phyloP scores from a whole-genome alignment of 192 early-diverging fungal genomes.

The Chytriomyces sp. region DNA sequence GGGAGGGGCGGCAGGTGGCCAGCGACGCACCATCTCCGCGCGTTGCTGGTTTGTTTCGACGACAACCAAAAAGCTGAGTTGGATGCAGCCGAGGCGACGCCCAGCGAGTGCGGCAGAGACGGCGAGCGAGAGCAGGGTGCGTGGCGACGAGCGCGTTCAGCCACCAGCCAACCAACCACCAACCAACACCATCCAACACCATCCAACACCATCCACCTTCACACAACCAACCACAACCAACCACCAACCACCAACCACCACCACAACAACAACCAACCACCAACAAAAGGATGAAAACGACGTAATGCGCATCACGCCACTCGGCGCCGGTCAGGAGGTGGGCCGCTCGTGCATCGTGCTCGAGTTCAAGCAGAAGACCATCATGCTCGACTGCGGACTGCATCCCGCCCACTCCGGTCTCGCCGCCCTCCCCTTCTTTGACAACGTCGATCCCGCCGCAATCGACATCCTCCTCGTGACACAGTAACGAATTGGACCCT shows the following conservation, averaged over 20 bases:
- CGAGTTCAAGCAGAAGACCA: slow-evolving; percentile 93
- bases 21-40: background rate
- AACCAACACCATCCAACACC: too few relatives aligned
- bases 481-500: slow-evolving; percentile 64
- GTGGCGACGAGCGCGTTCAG: too few relatives aligned
- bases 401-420: slow-evolving; percentile 93
- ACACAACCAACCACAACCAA: too few relatives aligned
- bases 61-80: background rate
- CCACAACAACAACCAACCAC: too few relatives aligned
- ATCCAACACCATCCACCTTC: too few relatives aligned
- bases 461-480: slow-evolving; percentile 91
- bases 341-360: slow-evolving; percentile 91
- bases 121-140: too few relatives aligned
- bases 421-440: slow-evolving; percentile 91
- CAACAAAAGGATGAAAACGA: slow-evolving; percentile 65
- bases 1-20: background rate
- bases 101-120: too few relatives aligned
- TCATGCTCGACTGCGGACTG: slow-evolving; percentile 96
- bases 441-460: slow-evolving; percentile 84
- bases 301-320: slow-evolving; percentile 84
- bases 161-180: too few relatives aligned
- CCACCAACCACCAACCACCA: too few relatives aligned
- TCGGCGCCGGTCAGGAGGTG: slow-evolving; percentile 98
- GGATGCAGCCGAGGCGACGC: too few relatives aligned
- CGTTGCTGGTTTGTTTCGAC: background rate